A percentile compares a stretch with the other conserved stretches of the same genome.
phyloP scores from a whole-genome alignment of 2,329 filamentous ascomycete species.

The Pleoardoris graminearum region DNA sequence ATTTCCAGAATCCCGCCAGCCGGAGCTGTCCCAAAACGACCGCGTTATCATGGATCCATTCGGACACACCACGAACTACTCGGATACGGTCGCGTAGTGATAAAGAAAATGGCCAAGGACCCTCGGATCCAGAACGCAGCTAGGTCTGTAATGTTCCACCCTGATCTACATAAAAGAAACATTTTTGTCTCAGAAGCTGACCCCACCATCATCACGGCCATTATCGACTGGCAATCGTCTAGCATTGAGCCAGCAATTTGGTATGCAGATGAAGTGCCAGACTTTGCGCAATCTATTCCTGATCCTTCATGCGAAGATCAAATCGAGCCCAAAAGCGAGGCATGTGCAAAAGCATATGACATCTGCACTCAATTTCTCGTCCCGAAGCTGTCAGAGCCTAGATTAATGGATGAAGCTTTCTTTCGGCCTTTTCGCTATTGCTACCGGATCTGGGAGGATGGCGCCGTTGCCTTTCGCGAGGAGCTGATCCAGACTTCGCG shows the following conservation, averaged over 20 bases:
- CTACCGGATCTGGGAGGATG: constrained; percentile 48
- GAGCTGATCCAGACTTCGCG: constrained; percentile 47
- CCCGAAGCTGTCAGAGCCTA: constrained; percentile 36
- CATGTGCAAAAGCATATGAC: constrained; percentile 42
- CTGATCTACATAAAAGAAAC: constrained; percentile 49
- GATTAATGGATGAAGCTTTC: constrained; percentile 42
- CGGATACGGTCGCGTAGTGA: constrained; percentile 28
- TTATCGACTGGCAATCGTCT: constrained; percentile 51
- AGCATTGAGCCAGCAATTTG: constrained; percentile 48
- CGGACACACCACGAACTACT: constrained; percentile 42
- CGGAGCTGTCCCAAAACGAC: constrained; percentile 19
- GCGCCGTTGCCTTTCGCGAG: constrained; percentile 45
- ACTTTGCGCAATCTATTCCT: constrained; percentile 42
- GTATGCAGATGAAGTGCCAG: constrained; percentile 45
- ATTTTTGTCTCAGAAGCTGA: constrained; percentile 49
- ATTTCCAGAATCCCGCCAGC: constrained; percentile 41
- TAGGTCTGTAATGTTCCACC: constrained; percentile 44
- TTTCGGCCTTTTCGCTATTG: constrained; percentile 48
- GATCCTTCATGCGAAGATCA: constrained; percentile 20
- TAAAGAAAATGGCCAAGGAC: constrained; percentile 36
- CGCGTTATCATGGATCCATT: constrained; percentile 43
- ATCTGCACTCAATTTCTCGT: constrained; percentile 33
- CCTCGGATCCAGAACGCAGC: constrained; percentile 31
- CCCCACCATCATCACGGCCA: constrained; percentile 42
- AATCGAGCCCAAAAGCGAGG: constrained; percentile 27